These are phyloP conservation scores for Apiospora aurea DNA, from an alignment of 2,329 filamentous ascomycete species.

Conservation along the genomic window DNA sequence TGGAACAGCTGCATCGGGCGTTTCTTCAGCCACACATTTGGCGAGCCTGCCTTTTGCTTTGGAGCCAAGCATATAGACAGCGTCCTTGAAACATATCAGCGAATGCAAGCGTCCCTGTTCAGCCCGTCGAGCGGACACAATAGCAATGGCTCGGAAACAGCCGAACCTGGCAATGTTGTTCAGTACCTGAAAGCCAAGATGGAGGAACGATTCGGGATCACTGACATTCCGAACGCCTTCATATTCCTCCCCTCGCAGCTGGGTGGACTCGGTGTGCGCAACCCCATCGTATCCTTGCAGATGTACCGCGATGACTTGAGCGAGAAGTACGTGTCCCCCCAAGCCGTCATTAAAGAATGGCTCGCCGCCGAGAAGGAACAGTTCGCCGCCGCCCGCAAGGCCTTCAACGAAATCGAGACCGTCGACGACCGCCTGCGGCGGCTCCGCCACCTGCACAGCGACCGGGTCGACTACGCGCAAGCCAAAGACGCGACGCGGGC, in stretches of 20 bases:
- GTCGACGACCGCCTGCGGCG: conserved; percentile 23
- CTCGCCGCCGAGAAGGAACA: conserved; percentile 24
- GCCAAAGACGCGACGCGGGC: background rate
- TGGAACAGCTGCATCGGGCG: conserved; percentile 56
- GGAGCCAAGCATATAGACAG: conserved; percentile 52
- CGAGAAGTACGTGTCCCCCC: conserved; percentile 21
- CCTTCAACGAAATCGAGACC: conserved; percentile 37
- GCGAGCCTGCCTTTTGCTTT: conserved; percentile 52
- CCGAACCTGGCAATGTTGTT: conserved; percentile 37
- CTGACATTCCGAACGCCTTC: conserved; percentile 52
- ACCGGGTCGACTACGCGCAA: conserved; percentile 12
- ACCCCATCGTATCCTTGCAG: conserved; percentile 53
- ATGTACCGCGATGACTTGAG: conserved; percentile 42
- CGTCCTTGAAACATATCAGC: conserved; percentile 50
- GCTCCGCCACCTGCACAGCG: conserved; percentile 2
- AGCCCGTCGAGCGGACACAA: conserved; percentile 25
- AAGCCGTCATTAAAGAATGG: conserved; percentile 22
- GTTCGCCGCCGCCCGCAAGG: conserved; percentile 24
- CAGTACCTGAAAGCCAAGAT: conserved; percentile 42
- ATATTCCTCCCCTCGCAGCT: conserved; percentile 54
- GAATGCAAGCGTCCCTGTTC: conserved; percentile 51
- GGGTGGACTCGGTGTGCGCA: conserved; percentile 54
- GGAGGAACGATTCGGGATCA: conserved; percentile 43
- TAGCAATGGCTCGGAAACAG: background rate
- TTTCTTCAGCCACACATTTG: conserved; percentile 56